Conservation (phyloP, 176 grass and related monocot genomes). For the Melocanna baccifera region DNA sequence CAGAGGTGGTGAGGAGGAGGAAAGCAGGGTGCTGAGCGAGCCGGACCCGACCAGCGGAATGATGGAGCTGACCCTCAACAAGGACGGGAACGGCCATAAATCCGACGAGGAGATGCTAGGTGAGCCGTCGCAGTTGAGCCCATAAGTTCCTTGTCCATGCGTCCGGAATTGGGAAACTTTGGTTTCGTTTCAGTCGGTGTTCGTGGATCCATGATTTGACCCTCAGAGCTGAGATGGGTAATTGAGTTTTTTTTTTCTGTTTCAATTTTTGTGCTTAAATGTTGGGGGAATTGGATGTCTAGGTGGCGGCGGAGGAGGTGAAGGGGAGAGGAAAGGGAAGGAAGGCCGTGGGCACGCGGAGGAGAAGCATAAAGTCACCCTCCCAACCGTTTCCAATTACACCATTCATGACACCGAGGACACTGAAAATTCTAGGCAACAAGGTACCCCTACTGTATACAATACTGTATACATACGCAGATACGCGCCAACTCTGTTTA, state of each 20-base stretch:
- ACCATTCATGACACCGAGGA: slow-evolving; percentile 67
- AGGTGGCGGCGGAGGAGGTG: slow-evolving; percentile 38
- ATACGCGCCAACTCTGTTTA: neutral
- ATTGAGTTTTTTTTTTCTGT: neutral
- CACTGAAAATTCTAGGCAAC: slow-evolving; percentile 20
- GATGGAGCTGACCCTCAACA: slow-evolving; percentile 12
- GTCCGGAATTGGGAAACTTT: neutral
- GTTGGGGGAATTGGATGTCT: neutral
- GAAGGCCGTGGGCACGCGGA: slow-evolving; percentile 11
- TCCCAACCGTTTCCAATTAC: slow-evolving; percentile 92
- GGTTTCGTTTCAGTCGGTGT: neutral
- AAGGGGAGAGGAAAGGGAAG: neutral
- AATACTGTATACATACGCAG: neutral
- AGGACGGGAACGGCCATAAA: slow-evolving; percentile 3
- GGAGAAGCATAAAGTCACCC: slow-evolving; percentile 62
- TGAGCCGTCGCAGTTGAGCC: slow-evolving; percentile 34
- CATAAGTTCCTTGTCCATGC: neutral
- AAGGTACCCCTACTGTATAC: slow-evolving; percentile 30
- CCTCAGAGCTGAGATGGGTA: neutral
- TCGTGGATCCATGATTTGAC: slow-evolving; percentile 26
- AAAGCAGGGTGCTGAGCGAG: slow-evolving; percentile 40
- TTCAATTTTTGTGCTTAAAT: neutral
- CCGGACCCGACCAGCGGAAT: slow-evolving; percentile 52
- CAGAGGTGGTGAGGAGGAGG: slow-evolving; percentile 29
- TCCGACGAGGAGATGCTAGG: slow-evolving; percentile 13